Base-by-base conservation (phyloP, 768 basidiomycete genomes). In the Gloeophyllum trabeum region DNA sequence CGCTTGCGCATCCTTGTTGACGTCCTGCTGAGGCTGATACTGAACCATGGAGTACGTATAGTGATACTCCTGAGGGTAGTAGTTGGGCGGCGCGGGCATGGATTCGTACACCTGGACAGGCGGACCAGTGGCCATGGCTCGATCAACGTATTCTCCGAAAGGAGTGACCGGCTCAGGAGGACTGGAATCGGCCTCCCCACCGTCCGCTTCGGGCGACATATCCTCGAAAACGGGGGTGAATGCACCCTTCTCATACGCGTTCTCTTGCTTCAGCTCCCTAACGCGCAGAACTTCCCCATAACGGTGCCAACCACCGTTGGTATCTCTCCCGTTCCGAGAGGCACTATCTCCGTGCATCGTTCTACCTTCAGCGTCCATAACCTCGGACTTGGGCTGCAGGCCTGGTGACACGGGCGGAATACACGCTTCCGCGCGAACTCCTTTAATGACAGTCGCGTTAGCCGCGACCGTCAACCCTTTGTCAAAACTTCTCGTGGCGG, bases 391-490 rank as follows among this genome's bases (percentile, higher is more conserved):
- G 23, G n/a, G n/a, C 25, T 43, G 34, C 2, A 32, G 22, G 23
- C 60, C 54, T 25, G 57, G 54, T 20, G 50, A 68, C 50, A 61
- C 62, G 83, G 84, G 84, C 81, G 82, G 81, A 79, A 79, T 71
- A 69, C 79, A 79, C 77, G 80, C 79, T 74, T 85, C 70, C 74
- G 79, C 81, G 79, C 65, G 79, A 62, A 71, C 56, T 76, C 83
- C 83, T 83, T 86, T 85, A 82, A 82, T 84, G 66, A 76, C 79
- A 56, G 71, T 59, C 66, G 79, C 80, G 83, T 82, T 75, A 59
- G 59, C 77, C 79, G 82, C 79, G 65, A 61, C 66, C 61, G 73
- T 68, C 75, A 85, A 85, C 82, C 81, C 82, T 62, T 59, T 61
- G 46, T 59, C 55, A 84, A 83, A 83, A 81, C 64, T 70, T 78